Base-by-base conservation (phyloP, 2,329 filamentous ascomycete genomes). In the Pseudogymnoascus sp. region DNA sequence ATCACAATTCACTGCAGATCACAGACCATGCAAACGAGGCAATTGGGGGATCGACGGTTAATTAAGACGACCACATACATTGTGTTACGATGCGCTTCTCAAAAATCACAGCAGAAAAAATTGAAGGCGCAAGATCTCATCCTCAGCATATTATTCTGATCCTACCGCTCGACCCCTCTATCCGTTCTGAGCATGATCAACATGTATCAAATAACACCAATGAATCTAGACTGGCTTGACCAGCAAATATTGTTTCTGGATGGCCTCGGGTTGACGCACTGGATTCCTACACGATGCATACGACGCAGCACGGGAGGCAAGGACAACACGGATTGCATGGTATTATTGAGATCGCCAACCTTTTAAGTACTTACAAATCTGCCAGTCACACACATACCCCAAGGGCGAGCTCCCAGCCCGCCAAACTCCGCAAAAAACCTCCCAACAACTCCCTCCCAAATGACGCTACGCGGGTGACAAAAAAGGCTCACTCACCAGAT, bases 321-420 rank as follows among this genome's bases (percentile, higher is more conserved):
- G 29, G 29, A 55, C 48, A 55, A 33, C 48, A 55, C 15, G 48
- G 48, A 55, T 33, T 55, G 48, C 48, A 55, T 55, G 48, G 21
- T 55, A 55, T 51, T 31, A 51, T 55, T 55, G 48, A 55, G 48
- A 55, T 55, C 48, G 48, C 48, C 48, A 55, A 55, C 48, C 48
- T 55, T 55, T 55, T 55, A 33, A 33, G 48, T 55, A 55, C 48
- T 55, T 55, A 55, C 48, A 55, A 55, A 55, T 55, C 29, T 55
- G 48, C 48, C 48, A 55, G 29, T 33, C 9, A 55, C 10, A 35
- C 29, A 55, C 10, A 35, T 15, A 55, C 48, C 48, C 48, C 15
- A 55, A 10, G 15, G 48, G 29, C 29, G 48, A 55, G 29, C 48
- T 35, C 48, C 29, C 29, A 33, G n/a, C 29, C 48, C 48, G 17